phyloP scores from a whole-genome alignment of 805 yeast species.

The Nakazawaea populi region DNA sequence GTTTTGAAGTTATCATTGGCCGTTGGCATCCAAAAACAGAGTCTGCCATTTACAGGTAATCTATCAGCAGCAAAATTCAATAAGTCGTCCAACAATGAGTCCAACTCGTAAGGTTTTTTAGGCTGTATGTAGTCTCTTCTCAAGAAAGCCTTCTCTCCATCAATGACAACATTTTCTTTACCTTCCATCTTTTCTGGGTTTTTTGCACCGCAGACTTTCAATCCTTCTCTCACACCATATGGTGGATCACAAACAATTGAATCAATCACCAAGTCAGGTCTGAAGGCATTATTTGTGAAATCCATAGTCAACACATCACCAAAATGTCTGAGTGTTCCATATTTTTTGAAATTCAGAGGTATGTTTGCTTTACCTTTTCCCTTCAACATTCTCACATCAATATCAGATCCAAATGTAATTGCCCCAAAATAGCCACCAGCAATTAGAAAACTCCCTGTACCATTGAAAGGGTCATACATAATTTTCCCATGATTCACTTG shows the following conservation, averaged over 20 bases:
- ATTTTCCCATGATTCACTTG: slow-evolving; percentile 61
- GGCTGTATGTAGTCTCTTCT: slow-evolving; percentile 86
- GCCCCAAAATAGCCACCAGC: slow-evolving; percentile 88
- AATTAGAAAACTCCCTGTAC: slow-evolving; percentile 90
- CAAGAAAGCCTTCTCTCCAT: slow-evolving; percentile 72
- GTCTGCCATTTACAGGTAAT: slow-evolving; percentile 68
- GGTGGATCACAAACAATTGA: slow-evolving; percentile 95
- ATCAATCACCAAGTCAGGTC: slow-evolving; percentile 59
- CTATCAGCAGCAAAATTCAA: slow-evolving; percentile 66
- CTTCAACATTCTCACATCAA: slow-evolving; percentile 72
- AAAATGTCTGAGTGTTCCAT: slow-evolving; percentile 49
- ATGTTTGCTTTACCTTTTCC: slow-evolving; percentile 44
- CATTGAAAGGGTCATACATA: slow-evolving; percentile 92
- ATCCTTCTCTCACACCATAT: slow-evolving; percentile 93
- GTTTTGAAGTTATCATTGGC: slow-evolving; percentile 76
- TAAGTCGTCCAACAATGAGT: slow-evolving; percentile 71
- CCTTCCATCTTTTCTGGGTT: slow-evolving; percentile 62
- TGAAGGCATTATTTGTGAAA: slow-evolving; percentile 83
- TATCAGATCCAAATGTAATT: slow-evolving; percentile 78
- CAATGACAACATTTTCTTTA: slow-evolving; percentile 65
- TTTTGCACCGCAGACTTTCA: slow-evolving; percentile 85
- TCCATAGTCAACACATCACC: slow-evolving; percentile 87
- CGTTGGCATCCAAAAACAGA: slow-evolving; percentile 97
- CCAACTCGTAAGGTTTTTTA: slow-evolving; percentile 82
- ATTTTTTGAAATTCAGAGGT: slow-evolving; percentile 70